phyloP scores from a whole-genome alignment of 148 eudicot species.

The Vaccinium myrtillus region DNA sequence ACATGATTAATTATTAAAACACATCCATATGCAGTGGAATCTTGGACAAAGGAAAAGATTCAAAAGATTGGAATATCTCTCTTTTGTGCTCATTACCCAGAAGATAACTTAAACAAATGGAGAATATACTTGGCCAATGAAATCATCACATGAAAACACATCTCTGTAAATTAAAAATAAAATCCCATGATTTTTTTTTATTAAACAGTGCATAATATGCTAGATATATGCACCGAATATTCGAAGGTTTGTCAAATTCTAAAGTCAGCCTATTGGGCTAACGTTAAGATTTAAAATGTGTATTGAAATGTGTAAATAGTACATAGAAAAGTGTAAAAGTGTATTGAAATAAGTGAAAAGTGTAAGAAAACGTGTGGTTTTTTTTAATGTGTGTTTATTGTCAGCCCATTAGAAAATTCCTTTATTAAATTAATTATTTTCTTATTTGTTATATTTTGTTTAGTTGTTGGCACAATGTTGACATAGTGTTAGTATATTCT shows the following conservation, averaged over 20 bases:
- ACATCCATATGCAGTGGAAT: constrained; percentile 21
- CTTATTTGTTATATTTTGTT: not conserved
- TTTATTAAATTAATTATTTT: not conserved
- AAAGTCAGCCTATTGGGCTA: not conserved
- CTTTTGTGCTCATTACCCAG: not conserved
- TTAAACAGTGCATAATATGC: not conserved
- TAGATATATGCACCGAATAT: not conserved
- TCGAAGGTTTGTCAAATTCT: not conserved
- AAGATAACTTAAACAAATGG: constrained; percentile 25
- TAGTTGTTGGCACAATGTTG: not conserved
- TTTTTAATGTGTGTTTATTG: too few species aligned
- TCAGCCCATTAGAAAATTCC: too few species aligned
- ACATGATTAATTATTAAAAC: not conserved
- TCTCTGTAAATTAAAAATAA: not conserved
- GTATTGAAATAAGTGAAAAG: too few species aligned
- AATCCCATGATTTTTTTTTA: too few species aligned
- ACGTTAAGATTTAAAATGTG: too few species aligned
- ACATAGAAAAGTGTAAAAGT: too few species aligned
- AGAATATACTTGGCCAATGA: constrained; percentile 46
- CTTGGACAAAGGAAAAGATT: constrained; percentile 29
- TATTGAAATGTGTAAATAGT: too few species aligned
- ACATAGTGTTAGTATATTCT: not conserved
- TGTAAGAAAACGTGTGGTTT: too few species aligned
- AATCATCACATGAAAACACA: not conserved
- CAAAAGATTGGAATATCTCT: constrained; percentile 23